Evolutionary conservation across 768 basidiomycete genomes (phyloP).

Genomic region (Porphyrellus cyaneotinctus): DNA sequence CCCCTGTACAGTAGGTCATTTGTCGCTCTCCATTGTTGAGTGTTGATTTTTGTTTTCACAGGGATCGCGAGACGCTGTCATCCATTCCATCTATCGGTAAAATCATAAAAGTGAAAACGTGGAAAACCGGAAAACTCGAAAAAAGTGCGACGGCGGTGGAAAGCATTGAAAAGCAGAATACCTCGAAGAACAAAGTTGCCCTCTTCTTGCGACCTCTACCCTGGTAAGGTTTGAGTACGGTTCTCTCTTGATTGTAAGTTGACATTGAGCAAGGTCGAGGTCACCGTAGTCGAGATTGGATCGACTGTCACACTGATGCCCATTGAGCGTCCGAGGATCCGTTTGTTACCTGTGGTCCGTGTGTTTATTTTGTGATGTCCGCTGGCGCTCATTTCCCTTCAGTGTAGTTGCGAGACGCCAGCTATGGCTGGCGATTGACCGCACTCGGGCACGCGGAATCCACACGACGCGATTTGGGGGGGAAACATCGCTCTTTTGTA

Average conservation of each 20-base stretch:
- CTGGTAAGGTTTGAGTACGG: background rate
- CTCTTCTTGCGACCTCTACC: background rate
- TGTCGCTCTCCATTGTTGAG: background rate
- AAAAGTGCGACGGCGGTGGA: background rate
- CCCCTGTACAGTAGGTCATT: background rate
- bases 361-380: background rate
- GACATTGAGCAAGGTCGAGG: background rate
- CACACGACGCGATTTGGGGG: no score
- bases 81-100: background rate
- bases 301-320: background rate
- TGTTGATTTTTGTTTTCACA: background rate
- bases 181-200: background rate
- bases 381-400: background rate
- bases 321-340: background rate
- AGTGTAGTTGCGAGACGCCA: conserved; percentile 8
- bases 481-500: background rate
- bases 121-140: background rate
- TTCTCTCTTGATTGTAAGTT: background rate
- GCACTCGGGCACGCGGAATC: background rate
- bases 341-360: conserved; percentile 4
- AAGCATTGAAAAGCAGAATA: background rate
- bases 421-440: conserved; percentile 11
- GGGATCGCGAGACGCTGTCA: background rate
- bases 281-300: background rate
- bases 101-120: background rate